Conservation (phyloP, 306 rosid species). For the Cucurbita pepo region DNA sequence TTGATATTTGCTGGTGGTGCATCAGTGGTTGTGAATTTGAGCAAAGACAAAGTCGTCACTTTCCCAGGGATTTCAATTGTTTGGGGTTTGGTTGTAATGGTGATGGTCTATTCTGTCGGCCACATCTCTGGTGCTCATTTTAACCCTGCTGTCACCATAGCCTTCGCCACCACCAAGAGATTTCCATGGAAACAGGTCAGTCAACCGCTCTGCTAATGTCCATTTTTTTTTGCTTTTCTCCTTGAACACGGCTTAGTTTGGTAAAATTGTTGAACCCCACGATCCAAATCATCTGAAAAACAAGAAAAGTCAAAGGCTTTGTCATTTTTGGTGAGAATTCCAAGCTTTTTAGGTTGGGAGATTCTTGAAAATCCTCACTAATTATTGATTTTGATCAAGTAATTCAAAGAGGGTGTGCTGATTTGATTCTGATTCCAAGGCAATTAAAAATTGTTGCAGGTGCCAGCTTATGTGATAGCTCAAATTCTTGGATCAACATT, state of each 20-base stretch:
- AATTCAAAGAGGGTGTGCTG: background rate
- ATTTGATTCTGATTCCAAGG: background rate
- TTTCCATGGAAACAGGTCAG: conserved; percentile 54
- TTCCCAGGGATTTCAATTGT: conserved; percentile 44
- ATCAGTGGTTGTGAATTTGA: conserved; percentile 42
- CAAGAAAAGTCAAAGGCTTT: background rate
- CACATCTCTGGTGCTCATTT: conserved; percentile 89
- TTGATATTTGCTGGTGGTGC: conserved; percentile 69
- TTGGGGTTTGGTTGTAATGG: conserved; percentile 66
- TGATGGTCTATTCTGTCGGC: conserved; percentile 54
- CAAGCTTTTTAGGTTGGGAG: no score
- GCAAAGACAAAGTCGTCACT: conserved; percentile 21
- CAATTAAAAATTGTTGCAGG: conserved; percentile 20
- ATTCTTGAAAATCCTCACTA: no score
- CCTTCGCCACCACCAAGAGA: conserved; percentile 46
- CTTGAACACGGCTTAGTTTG: background rate
- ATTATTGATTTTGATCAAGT: no score
- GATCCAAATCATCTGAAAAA: background rate
- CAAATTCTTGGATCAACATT: conserved; percentile 61
- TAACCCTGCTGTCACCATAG: conserved; percentile 81
- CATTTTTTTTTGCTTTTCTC: background rate
- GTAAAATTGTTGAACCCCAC: background rate
- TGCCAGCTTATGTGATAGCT: conserved; percentile 44
- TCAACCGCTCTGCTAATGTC: background rate
- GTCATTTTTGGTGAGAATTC: background rate